Evolutionary conservation across 2,329 filamentous ascomycete species (phyloP).

Genomic region (Colletotrichum sansevieriae): DNA sequence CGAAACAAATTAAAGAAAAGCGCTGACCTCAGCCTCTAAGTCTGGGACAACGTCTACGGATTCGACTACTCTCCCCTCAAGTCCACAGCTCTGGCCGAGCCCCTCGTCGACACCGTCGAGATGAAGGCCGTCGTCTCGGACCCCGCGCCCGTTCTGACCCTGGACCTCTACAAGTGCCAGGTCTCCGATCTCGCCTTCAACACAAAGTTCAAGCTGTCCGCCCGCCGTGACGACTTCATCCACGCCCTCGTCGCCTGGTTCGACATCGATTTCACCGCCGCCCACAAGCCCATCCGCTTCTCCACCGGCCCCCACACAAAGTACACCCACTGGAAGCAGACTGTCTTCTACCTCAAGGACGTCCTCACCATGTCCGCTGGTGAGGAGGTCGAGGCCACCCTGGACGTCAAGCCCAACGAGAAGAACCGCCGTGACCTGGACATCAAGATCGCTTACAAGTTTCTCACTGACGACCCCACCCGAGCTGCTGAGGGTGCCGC

Average conservation of each 20-base stretch:
- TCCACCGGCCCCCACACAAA: conserved; percentile 98
- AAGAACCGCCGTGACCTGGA: conserved; percentile 97
- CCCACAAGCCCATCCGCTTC: conserved; percentile 98
- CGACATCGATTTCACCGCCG: conserved; percentile 97
- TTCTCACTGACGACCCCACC: conserved; percentile 80
- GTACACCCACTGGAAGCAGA: conserved; percentile 99
- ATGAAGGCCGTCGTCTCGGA: conserved; percentile 97
- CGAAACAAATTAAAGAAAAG: not conserved
- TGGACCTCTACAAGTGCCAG: conserved; percentile 94
- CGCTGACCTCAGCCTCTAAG: conserved; percentile 59
- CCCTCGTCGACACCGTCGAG: conserved; percentile 97
- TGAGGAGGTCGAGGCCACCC: conserved; percentile 79
- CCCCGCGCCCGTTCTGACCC: conserved; percentile 83
- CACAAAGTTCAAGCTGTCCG: conserved; percentile 80
- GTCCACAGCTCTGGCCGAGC: conserved; percentile 91
- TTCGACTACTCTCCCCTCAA: conserved; percentile 98
- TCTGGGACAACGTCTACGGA: conserved; percentile 99
- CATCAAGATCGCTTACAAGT: conserved; percentile 85
- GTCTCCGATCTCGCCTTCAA: conserved; percentile 86
- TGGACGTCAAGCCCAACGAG: conserved; percentile 89
- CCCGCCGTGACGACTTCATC: conserved; percentile 91
- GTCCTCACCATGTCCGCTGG: conserved; percentile 91
- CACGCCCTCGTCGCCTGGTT: conserved; percentile 99
- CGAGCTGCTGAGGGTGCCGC: conserved; percentile 77
- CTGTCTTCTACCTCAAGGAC: conserved; percentile 96